phyloP scores from a whole-genome alignment of 352 stramenopile species.

The Phytophthora citrophthora region DNA sequence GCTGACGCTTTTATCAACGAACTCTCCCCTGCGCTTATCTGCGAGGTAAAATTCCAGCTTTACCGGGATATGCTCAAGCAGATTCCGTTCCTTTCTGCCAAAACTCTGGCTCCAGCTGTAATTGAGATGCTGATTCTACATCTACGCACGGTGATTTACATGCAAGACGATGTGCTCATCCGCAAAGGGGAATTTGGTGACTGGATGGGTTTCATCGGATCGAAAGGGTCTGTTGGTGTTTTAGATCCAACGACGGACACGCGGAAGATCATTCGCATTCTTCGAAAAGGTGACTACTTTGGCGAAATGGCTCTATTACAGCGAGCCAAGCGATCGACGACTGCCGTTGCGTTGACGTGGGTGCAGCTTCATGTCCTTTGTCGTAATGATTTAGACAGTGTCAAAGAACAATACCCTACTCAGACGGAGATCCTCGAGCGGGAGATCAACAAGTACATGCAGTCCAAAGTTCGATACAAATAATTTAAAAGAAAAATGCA shows the following conservation, averaged over 20 bases:
- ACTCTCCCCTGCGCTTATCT: conserved; percentile 68
- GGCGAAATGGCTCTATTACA: conserved; percentile 80
- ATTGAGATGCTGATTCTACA: conserved; percentile 84
- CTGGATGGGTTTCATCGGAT: conserved; percentile 87
- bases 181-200: conserved; percentile 82
- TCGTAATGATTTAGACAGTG: conserved; percentile 62
- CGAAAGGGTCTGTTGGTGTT: conserved; percentile 70
- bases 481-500: conserved; percentile 14
- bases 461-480: conserved; percentile 65
- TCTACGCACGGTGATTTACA: conserved; percentile 77
- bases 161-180: conserved; percentile 83
- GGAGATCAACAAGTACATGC: conserved; percentile 79
- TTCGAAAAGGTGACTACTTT: conserved; percentile 80
- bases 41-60: conserved; percentile 81
- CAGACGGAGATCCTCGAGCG: conserved; percentile 64
- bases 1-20: conserved; percentile 82
- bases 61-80: conserved; percentile 84
- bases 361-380: conserved; percentile 77
- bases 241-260: conserved; percentile 55
- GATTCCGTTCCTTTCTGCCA: conserved; percentile 74
- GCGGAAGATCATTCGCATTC: conserved; percentile 65
- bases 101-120: conserved; percentile 66
- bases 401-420: conserved; percentile 67
- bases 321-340: conserved; percentile 65
- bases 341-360: conserved; percentile 72